phyloP scores from a whole-genome alignment of 2,329 filamentous ascomycete species.

The Pseudohalonectria lignicola region DNA sequence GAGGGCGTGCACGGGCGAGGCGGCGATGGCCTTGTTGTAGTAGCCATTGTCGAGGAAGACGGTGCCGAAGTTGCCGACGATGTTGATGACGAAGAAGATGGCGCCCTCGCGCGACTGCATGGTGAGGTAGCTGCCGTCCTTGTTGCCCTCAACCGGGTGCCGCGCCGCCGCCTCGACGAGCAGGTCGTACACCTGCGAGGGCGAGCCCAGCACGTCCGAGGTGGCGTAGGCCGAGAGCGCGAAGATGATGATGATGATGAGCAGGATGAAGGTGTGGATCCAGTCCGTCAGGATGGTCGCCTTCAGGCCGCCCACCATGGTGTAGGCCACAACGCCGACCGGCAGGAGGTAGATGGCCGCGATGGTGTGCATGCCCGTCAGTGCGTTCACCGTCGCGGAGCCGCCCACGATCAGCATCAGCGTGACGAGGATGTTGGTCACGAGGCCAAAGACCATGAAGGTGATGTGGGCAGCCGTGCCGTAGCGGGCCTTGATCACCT shows the following conservation, averaged over 20 bases:
- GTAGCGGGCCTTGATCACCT: constrained; percentile 74
- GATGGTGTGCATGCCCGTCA: constrained; percentile 65
- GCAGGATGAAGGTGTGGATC: constrained; percentile 73
- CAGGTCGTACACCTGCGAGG: constrained; percentile 66
- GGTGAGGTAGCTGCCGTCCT: constrained; percentile 72
- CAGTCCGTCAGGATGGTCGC: constrained; percentile 81
- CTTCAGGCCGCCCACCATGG: constrained; percentile 69
- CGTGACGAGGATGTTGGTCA: constrained; percentile 80
- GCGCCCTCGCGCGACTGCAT: constrained; percentile 74
- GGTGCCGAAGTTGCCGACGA: constrained; percentile 70
- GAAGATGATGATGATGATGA: constrained; percentile 80
- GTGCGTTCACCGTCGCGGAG: constrained; percentile 57
- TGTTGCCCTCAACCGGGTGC: constrained; percentile 73
- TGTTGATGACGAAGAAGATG: constrained; percentile 88
- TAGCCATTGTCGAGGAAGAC: constrained; percentile 84
- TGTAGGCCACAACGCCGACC: constrained; percentile 72
- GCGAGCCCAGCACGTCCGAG: constrained; percentile 61
- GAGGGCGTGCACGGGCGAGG: constrained; percentile 72
- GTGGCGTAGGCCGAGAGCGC: constrained; percentile 73
- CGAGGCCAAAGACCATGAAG: constrained; percentile 71
- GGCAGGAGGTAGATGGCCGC: constrained; percentile 80
- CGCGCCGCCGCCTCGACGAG: constrained; percentile 54
- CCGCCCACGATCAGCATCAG: constrained; percentile 84
- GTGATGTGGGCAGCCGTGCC: constrained; percentile 60
- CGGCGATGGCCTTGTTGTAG: constrained; percentile 90